Base-by-base conservation (phyloP, 768 basidiomycete species). In the Stropharia rugosoannulata region DNA sequence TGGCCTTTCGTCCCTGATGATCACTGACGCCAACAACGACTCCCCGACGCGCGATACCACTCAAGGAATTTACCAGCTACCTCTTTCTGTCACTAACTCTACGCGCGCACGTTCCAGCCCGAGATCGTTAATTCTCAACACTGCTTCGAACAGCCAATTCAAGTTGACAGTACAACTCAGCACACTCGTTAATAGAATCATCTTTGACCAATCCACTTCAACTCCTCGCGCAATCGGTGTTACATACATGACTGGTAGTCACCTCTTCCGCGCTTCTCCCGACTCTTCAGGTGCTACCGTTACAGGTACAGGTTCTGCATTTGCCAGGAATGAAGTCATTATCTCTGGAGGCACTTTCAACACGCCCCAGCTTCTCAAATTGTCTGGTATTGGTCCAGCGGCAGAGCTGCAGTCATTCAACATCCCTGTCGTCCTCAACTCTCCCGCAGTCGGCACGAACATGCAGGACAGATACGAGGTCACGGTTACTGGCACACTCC, bases 91-190 rank as follows among this genome's bases (percentile, higher is more conserved):
- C 8, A 40, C 54, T 1, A 55, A 49, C 16, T 36, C 46, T 8
- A 46, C 45, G 0, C 40, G 48, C 37, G 40, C 45, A 9, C 54
- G 54, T n/a, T 55, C 54, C 12, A 49, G 54, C 18, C 54, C 46
- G n/a, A 19, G 54, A 9, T 4, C 47, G 9, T 32, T 55, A 5
- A 49, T 55, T 9, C n/a, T 55, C 11, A 37, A 39, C 22, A 55
- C 54, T 7, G 39, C 45, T n/a, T 48, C 46, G 1, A 40, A 36
- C 52, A 43, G 22, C n/a, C 18, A 39, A 29, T 55, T 39, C 18
- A 87, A 87, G 63, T 76, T 87, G 43, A 78, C 80, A 61, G 78
- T 89, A 55, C 74, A 87, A 18, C 72, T 80, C 7, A 80, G 82
- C 58, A 70, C 79, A 11, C 82, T 80, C 12, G 87, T 85, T 77